A percentile compares a stretch with the other conserved stretches of the same genome.
Evolutionary conservation across 306 rosid genomes (phyloP).

Genomic region (Cucumis hystrix): DNA sequence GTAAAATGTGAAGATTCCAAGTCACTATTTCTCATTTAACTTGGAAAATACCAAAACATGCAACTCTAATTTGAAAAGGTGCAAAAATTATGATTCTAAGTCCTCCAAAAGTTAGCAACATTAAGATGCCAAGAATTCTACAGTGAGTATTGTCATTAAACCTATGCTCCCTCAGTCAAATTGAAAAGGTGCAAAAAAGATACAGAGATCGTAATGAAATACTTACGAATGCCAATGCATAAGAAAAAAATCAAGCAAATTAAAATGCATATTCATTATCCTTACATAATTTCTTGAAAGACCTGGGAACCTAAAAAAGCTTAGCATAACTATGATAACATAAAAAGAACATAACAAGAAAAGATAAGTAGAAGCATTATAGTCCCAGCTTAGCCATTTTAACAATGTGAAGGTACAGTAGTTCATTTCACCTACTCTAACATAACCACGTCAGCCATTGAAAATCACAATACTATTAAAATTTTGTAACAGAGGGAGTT

Average conservation of each 20-base stretch:
- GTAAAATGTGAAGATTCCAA: neutral
- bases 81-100: no score
- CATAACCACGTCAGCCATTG: neutral
- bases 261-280: slow-evolving; percentile 65
- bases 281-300: slow-evolving; percentile 69
- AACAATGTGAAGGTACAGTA: neutral
- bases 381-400: neutral
- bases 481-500: neutral
- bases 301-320: slow-evolving; percentile 77
- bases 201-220: neutral
- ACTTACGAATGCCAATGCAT: no score
- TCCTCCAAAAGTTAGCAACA: neutral
- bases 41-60: neutral
- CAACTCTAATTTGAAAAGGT: neutral
- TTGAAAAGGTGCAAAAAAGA: neutral
- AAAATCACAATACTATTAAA: neutral
- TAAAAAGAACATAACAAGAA: slow-evolving; percentile 10
- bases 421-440: neutral
- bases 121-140: neutral
- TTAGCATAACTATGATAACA: slow-evolving; percentile 20
- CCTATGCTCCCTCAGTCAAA: neutral
- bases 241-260: neutral
- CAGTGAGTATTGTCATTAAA: neutral
- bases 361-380: neutral
- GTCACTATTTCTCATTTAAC: neutral